Conservation (phyloP, 768 basidiomycete species). For the Roridomyces roridus region DNA sequence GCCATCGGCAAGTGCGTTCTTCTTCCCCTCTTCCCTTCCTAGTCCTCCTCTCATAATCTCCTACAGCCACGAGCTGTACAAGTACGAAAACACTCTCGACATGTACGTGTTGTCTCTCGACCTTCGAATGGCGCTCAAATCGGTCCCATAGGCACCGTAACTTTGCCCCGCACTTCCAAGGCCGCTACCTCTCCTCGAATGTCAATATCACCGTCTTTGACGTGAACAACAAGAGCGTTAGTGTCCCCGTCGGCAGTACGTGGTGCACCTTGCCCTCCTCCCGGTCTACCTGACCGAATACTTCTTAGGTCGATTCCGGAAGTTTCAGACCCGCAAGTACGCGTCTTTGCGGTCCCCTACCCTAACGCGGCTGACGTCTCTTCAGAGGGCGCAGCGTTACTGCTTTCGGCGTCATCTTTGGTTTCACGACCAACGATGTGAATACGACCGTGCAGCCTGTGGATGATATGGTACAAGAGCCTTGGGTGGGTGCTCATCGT, state of each 20-base stretch:
- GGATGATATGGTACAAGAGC: conserved; percentile 76
- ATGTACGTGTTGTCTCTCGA: conserved; percentile 51
- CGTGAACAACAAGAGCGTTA: conserved; percentile 41
- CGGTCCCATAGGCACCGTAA: conserved; percentile 56
- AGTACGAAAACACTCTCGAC: conserved; percentile 68
- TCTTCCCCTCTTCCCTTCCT: not conserved
- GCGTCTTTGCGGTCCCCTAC: too few relatives aligned
- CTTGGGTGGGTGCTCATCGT: conserved; percentile 59
- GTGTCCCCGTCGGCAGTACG: conserved; percentile 42
- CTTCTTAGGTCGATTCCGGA: conserved; percentile 55
- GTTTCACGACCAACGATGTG: conserved; percentile 72
- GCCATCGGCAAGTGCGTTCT: conserved; percentile 80
- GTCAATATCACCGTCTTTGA: conserved; percentile 79
- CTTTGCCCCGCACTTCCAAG: conserved; percentile 69
- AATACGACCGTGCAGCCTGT: conserved; percentile 82
- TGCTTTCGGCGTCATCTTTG: conserved; percentile 80
- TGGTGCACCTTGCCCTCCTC: not conserved
- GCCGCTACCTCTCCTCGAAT: conserved; percentile 84
- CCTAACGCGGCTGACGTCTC: not conserved
- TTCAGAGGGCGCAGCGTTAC: conserved; percentile 72
- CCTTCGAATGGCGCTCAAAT: too few relatives aligned
- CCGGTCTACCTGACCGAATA: not conserved
- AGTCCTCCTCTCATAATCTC: not conserved
- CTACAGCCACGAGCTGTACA: conserved; percentile 81
- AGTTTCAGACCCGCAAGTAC: conserved; percentile 78